Evolutionary conservation across 2,329 filamentous ascomycete genomes (phyloP).

Genomic region (Dactylellina parvicollis): DNA sequence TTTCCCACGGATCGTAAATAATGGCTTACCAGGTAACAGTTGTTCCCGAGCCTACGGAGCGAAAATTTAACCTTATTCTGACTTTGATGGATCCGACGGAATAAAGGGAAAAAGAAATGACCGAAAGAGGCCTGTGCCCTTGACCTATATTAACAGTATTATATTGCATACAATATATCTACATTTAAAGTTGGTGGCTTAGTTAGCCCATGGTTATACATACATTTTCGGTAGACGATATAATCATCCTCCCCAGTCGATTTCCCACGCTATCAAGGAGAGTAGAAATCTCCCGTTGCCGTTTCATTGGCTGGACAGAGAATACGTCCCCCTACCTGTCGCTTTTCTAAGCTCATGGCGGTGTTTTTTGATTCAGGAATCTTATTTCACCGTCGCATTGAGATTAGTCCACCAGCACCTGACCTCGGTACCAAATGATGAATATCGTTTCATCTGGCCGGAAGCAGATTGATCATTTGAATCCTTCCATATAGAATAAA

Average conservation of each 20-base stretch:
- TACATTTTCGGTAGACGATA: conserved; percentile 21
- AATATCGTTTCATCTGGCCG: conserved; percentile 6
- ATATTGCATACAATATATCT: conserved; percentile 45
- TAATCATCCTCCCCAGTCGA: background rate
- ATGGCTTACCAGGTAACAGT: conserved; percentile 50
- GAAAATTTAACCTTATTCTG: conserved; percentile 44
- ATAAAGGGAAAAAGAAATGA: conserved; percentile 12
- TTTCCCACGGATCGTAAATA: conserved; percentile 42
- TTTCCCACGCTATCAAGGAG: conserved; percentile 3
- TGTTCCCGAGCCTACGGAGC: conserved; percentile 39
- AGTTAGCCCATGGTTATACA: background rate
- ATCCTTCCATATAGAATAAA: conserved; percentile 12
- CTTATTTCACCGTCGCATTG: conserved; percentile 37
- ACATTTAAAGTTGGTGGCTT: conserved; percentile 9
- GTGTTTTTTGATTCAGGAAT: conserved; percentile 15
- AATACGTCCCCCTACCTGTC: conserved; percentile 34
- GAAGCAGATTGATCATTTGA: conserved; percentile 26
- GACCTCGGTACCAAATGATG: conserved; percentile 37
- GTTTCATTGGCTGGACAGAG: conserved; percentile 5
- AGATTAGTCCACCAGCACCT: conserved; percentile 7
- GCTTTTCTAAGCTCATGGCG: conserved; percentile 7
- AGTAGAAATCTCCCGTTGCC: conserved; percentile 5
- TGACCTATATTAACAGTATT: conserved; percentile 6
- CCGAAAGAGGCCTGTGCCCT: conserved; percentile 1
- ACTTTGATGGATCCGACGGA: conserved; percentile 3